Base-by-base conservation (phyloP, 2,329 filamentous ascomycete genomes). In the Coniella vitis region DNA sequence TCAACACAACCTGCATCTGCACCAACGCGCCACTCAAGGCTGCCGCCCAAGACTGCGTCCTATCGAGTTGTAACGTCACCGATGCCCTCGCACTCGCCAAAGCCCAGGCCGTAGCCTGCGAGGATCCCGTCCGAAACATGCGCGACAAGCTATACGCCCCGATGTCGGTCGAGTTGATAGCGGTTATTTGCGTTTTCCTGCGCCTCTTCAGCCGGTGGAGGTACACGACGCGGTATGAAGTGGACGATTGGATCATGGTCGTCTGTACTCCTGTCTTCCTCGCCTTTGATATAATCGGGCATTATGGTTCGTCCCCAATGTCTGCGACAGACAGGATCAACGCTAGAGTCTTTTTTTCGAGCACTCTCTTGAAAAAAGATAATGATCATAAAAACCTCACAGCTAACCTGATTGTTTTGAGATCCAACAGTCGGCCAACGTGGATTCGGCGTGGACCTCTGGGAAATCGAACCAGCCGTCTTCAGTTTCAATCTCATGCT, bases 211-310 rank as follows among this genome's bases (percentile, higher is more conserved):
- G 61, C 14, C 58, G 69, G 12, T 66, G 64, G 64, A 58, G 51
- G 32, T 62, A 60, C 5, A 52, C 59, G 7, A 54, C 58, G 4
- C 51, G 57, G 4, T 61, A 65, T 19, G 65, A 63, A 21, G 14
- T 62, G 4, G 69, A 72, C 41, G 70, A 72, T 52, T 69, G 66
- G 54, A 56, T 70, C 16, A 65, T 70, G 58, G 53, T 66, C 4
- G 53, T 19, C 10, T 43, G 20, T 50, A 49, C 52, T 14, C 25
- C 31, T 4, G 20, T 68, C 1, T 68, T 61, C 39, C 41, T 61
- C 4, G 49, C 55, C 0, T 68, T 69, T 41, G 53, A 66, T 2
- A 48, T 59, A 1, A 22, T 66, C 2, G 64, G 65, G 1, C 60
- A 64, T 21, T 58, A 61, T n/a, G 56, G 65, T 66, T n/a, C n/a